A percentile compares a stretch with the other conserved stretches of the same genome.
Conservation (phyloP, 805 yeast species). For the Limtongozyma cylindracea region DNA sequence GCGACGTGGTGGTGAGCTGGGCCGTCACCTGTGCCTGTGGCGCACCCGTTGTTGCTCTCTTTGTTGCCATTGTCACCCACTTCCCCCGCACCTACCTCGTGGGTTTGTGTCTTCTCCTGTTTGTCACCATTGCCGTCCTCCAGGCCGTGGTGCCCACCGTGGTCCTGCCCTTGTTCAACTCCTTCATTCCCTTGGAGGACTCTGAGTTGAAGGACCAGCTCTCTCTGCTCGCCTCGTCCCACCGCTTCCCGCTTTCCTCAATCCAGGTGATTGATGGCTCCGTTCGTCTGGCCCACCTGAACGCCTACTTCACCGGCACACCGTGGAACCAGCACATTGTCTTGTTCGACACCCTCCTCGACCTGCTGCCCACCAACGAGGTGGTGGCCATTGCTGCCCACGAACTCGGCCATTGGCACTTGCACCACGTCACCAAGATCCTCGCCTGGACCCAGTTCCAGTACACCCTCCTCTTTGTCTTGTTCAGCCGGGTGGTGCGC, state of each 20-base stretch:
- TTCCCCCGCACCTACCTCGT: too few relatives aligned
- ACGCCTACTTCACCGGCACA: conserved; percentile 87
- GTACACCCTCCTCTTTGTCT: conserved; percentile 33
- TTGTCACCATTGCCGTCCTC: too few relatives aligned
- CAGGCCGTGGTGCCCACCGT: conserved; percentile 63
- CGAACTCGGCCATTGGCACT: conserved; percentile 96
- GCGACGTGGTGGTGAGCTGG: too few relatives aligned
- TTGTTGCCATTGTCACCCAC: too few relatives aligned
- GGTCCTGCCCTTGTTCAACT: conserved; percentile 85
- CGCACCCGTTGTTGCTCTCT: too few relatives aligned
- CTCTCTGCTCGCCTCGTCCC: conserved; percentile 49
- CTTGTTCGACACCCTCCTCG: conserved; percentile 72
- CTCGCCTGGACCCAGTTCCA: conserved; percentile 40
- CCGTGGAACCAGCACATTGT: conserved; percentile 97
- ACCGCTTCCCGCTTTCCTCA: conserved; percentile 69
- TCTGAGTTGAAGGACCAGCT: conserved; percentile 71
- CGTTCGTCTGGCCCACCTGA: conserved; percentile 85
- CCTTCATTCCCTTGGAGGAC: conserved; percentile 67
- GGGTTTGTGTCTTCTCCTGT: too few relatives aligned
- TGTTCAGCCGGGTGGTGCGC: conserved; percentile 59
- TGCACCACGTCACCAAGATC: conserved; percentile 67
- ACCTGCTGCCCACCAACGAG: conserved; percentile 51
- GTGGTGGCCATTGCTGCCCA: conserved; percentile 94
- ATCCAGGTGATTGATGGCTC: conserved; percentile 92
- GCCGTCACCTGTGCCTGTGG: too few relatives aligned